phyloP scores from a whole-genome alignment of 306 rosid genomes.

The Betula pendula region DNA sequence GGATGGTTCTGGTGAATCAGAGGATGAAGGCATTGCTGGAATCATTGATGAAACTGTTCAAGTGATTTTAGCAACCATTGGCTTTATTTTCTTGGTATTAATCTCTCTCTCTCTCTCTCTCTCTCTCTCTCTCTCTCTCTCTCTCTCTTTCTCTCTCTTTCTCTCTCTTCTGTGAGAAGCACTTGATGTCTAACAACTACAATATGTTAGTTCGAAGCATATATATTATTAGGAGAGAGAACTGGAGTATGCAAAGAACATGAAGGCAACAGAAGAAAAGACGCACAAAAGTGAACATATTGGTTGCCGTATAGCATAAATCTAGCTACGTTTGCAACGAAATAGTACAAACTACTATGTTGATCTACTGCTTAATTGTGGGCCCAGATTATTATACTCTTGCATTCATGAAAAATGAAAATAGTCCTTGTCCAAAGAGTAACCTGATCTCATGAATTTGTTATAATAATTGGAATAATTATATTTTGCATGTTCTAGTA shows the following conservation, averaged over 20 bases:
- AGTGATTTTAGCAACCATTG: constrained; percentile 66
- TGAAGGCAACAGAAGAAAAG: not conserved
- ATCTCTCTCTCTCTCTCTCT: constrained; percentile 10
- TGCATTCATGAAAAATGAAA: not conserved
- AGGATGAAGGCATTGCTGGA: constrained; percentile 50
- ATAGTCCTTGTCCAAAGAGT: not conserved
- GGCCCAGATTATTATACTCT: not conserved
- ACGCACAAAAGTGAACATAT: not conserved
- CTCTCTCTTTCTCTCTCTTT: constrained; percentile 16
- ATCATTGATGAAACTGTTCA: constrained; percentile 66
- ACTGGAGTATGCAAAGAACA: not conserved
- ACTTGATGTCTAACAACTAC: not conserved
- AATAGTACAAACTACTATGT: not conserved
- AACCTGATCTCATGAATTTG: not conserved
- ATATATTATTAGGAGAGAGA: not conserved
- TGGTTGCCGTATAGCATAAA: not conserved
- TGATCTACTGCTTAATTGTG: not conserved
- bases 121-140: constrained; percentile 14
- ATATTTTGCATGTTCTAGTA: not conserved
- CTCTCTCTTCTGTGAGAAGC: not conserved
- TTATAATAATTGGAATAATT: not conserved
- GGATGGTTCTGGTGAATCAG: constrained; percentile 53
- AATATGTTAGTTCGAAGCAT: not conserved
- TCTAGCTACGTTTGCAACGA: not conserved
- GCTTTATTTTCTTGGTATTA: constrained; percentile 70